Evolutionary conservation across 495 filamentous ascomycete genomes (phyloP).

Genomic region (Lentithecium fluviatile): DNA sequence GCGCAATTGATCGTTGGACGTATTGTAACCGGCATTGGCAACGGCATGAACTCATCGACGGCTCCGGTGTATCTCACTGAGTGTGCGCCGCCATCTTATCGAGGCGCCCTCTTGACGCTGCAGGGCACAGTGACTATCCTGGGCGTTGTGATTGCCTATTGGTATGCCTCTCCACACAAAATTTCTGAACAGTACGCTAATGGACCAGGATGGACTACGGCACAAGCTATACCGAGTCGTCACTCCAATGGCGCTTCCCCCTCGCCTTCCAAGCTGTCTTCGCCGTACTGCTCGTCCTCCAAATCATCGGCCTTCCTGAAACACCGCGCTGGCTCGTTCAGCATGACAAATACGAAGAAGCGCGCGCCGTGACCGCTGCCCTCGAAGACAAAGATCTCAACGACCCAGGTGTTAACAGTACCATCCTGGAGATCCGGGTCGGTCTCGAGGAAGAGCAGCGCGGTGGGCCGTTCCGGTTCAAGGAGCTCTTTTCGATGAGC

Average conservation of each 20-base stretch:
- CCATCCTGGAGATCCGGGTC: conserved; percentile 17
- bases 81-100: conserved; percentile 45
- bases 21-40: conserved; percentile 52
- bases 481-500: conserved; percentile 20
- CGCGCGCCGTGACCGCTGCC: conserved; percentile 2
- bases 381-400: conserved; percentile 12
- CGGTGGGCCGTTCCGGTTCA: conserved; percentile 7
- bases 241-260: conserved; percentile 23
- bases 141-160: conserved; percentile 44
- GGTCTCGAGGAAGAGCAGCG: conserved; percentile 24
- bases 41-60: conserved; percentile 51
- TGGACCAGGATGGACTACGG: not conserved
- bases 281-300: not conserved
- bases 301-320: conserved; percentile 25
- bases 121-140: conserved; percentile 47
- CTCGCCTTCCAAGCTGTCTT: conserved; percentile 21
- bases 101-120: conserved; percentile 49
- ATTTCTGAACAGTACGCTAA: too few relatives aligned
- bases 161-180: too few relatives aligned
- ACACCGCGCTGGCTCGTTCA: conserved; percentile 33
- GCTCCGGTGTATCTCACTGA: conserved; percentile 55
- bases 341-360: conserved; percentile 26
- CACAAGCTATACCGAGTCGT: not conserved
- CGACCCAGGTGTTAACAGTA: conserved; percentile 11
- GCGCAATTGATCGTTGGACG: conserved; percentile 51